Percentiles rank a stretch among this genome's conserved stretches.
Evolutionary conservation across 176 grass and related monocot species (phyloP).

Genomic region (Oryza glaberrima): DNA sequence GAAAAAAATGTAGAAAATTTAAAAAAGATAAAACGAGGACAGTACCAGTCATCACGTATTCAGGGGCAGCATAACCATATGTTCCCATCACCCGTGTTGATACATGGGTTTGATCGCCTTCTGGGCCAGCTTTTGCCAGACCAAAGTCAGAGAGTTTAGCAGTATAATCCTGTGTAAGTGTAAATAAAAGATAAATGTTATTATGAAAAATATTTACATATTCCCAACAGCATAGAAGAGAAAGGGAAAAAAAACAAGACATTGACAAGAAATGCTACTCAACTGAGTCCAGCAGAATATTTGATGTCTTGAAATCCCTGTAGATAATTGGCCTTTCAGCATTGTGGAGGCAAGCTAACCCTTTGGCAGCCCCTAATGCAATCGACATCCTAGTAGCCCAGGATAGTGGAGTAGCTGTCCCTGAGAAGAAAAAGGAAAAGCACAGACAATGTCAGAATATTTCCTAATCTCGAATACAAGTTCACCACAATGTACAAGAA

Average conservation of each 20-base stretch:
- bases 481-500: not conserved
- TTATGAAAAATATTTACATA: conserved; percentile 19
- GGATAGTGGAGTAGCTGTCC: conserved; percentile 73
- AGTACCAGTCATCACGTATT: conserved; percentile 99
- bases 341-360: conserved; percentile 93
- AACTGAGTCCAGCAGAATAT: conserved; percentile 98
- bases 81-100: conserved; percentile 99
- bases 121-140: conserved; percentile 94
- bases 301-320: conserved; percentile 99
- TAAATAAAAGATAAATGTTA: conserved; percentile 40
- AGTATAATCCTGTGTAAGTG: conserved; percentile 78
- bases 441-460: conserved; percentile 6
- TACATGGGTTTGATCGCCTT: conserved; percentile 99
- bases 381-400: conserved; percentile 99
- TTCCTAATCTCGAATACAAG: conserved; percentile 26
- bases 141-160: conserved; percentile 97
- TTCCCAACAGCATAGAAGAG: conserved; percentile 16
- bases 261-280: conserved; percentile 43
- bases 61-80: conserved; percentile 96
- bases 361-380: conserved; percentile 96
- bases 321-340: conserved; percentile 94
- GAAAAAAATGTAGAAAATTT: conserved; percentile 1
- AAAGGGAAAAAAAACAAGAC: conserved; percentile 27
- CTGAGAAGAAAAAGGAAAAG: conserved; percentile 42
- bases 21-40: not conserved